Percentiles rank a stretch among this genome's conserved stretches.
Evolutionary conservation across 257 asterid species (phyloP).

Genomic region (Solanum virginianum): DNA sequence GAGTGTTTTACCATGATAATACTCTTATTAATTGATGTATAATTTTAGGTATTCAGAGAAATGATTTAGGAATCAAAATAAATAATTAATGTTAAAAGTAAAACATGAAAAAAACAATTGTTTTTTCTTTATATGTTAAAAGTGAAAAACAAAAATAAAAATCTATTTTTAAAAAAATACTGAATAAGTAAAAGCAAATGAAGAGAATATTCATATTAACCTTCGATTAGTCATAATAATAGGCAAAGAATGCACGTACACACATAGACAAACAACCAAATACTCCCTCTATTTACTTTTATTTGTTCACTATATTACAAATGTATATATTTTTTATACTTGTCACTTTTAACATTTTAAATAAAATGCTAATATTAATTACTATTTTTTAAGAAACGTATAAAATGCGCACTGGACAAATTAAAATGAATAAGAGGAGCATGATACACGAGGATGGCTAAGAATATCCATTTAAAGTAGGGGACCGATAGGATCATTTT

Average conservation of each 20-base stretch:
- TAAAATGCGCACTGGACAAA: rapidly evolving
- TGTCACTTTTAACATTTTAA: neutral
- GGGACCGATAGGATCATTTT: neutral
- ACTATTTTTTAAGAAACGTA: neutral
- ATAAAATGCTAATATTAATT: too few species aligned
- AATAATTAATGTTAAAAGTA: neutral
- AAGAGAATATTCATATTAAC: neutral
- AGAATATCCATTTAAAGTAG: neutral
- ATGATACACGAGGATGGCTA: neutral
- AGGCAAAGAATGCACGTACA: neutral
- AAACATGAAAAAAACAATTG: neutral
- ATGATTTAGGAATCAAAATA: neutral
- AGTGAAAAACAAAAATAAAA: neutral
- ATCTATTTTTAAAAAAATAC: neutral
- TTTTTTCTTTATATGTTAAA: neutral
- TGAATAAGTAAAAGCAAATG: too few species aligned
- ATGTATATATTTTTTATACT: too few species aligned
- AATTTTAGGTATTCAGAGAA: neutral
- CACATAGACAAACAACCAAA: neutral
- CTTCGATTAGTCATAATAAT: neutral
- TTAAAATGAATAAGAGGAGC: neutral
- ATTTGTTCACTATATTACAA: too few species aligned
- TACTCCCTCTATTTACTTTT: neutral
- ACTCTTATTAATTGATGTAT: neutral
- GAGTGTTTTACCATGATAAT: neutral